These are phyloP conservation scores for Psilocybe subaeruginosa DNA, from an alignment of 768 basidiomycete species.

Conservation along the genomic window DNA sequence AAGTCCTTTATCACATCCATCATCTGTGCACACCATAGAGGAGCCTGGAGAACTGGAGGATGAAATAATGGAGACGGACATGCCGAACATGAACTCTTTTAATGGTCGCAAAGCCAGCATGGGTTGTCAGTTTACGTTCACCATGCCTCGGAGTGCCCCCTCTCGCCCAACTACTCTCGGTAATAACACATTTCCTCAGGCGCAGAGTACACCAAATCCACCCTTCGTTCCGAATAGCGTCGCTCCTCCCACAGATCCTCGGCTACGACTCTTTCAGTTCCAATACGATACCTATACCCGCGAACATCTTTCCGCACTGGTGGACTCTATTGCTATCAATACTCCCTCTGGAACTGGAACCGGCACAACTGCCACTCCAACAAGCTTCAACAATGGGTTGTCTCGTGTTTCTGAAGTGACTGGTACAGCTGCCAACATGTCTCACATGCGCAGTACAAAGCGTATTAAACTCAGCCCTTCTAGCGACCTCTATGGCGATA, in stretches of 20 bases:
- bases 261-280: slow-evolving; percentile 87
- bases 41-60: background rate
- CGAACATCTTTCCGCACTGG: slow-evolving; percentile 91
- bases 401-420: slow-evolving; percentile 53
- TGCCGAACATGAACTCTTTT: slow-evolving; percentile 49
- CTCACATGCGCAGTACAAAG: slow-evolving; percentile 75
- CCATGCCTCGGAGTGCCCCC: slow-evolving; percentile 48
- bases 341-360: slow-evolving; percentile 64
- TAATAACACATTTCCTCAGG: slow-evolving; percentile 45
- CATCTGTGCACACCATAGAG: slow-evolving; percentile 4
- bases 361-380: slow-evolving; percentile 47
- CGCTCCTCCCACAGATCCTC: slow-evolving; percentile 63
- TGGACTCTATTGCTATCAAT: slow-evolving; percentile 91
- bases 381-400: slow-evolving; percentile 45
- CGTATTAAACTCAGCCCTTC: slow-evolving; percentile 78
- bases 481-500: slow-evolving; percentile 59
- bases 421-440: slow-evolving; percentile 39
- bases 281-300: slow-evolving; percentile 97
- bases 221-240: slow-evolving; percentile 25
- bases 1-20: slow-evolving; percentile 16
- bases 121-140: slow-evolving; percentile 76
- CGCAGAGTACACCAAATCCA: slow-evolving; percentile 63
- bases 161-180: slow-evolving; percentile 30
- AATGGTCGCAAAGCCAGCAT: slow-evolving; percentile 48
- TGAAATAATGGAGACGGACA: slow-evolving; percentile 52